Evolutionary conservation across 164 flowering plant genomes (phyloP), one percentile per base, ranked within the genome.

Genomic region (Vitis vinifera): DNA sequence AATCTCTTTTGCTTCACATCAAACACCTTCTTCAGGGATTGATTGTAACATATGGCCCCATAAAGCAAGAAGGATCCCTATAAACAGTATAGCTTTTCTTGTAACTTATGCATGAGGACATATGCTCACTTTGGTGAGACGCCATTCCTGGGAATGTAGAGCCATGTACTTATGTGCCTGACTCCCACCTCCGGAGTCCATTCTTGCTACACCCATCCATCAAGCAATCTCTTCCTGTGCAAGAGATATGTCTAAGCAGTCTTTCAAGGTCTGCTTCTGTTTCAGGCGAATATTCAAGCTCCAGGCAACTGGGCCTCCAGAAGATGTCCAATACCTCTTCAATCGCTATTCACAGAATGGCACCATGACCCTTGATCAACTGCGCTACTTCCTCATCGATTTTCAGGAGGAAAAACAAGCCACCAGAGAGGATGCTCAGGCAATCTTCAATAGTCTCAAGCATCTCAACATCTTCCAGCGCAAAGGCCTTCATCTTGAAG

Each of bases 401-500:
- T 14, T 71, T 57, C 85, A 82, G 59, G 68, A 62, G 50, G 78
- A 80, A 51, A 9, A 29, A 0, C 37, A 63, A 0, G 76, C 70
- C n/a, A 71, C 67, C 19, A 49, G 15, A 49, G 77, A 79, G 0
- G 61, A 75, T 19, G 86, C 81, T 10, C 74, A 76, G 69, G 73
- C 55, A 62, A 77, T 83, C 37, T 70, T 81, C 55, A 55, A 83
- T 30, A 75, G 71, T 27, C 61, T 77, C 65, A 80, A 59, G 47
- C 84, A 79, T 60, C 75, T 78, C 66, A 74, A 71, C 27, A 50
- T 80, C 49, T 76, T 78, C 63, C 81, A 68, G 0, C 47, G 79
- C 3, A 76, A 27, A 1, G 84, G 77, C 27, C 78, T 84, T 56
- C 66, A 62, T 65, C 72, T 81, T 2, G 78, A 77, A 4, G 73